phyloP scores from a whole-genome alignment of 1,284 basidiomycete genomes.

The Pseudozyma thailandica region DNA sequence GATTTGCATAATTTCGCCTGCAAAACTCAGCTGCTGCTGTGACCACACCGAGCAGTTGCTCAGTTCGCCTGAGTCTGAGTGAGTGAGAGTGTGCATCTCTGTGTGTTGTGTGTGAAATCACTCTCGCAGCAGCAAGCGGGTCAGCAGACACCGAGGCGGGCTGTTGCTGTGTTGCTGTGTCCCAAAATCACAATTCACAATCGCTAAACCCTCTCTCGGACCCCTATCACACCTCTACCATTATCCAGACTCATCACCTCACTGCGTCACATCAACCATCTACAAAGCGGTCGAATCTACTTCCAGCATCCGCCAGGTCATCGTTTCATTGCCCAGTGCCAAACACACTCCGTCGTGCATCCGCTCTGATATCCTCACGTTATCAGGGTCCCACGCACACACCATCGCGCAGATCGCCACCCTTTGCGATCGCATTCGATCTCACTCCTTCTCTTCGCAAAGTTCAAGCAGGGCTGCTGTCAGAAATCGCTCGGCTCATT shows the following conservation, averaged over 20 bases:
- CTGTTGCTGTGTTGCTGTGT: constrained; percentile 10
- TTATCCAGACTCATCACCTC: constrained; percentile 7
- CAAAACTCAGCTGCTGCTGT: constrained; percentile 18
- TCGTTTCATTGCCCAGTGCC: too few relatives aligned
- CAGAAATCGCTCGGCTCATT: neutral
- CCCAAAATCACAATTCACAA: neutral
- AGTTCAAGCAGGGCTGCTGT: too few relatives aligned
- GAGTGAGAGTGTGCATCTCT: neutral
- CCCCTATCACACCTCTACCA: constrained; percentile 28
- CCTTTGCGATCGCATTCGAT: too few relatives aligned
- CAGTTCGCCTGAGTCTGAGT: too few relatives aligned
- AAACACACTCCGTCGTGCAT: too few relatives aligned
- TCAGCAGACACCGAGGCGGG: constrained; percentile 13
- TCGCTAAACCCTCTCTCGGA: neutral
- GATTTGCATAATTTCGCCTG: constrained; percentile 12
- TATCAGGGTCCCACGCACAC: too few relatives aligned
- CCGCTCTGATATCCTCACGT: neutral
- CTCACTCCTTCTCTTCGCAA: too few relatives aligned
- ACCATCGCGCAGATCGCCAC: too few relatives aligned
- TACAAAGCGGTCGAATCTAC: too few relatives aligned
- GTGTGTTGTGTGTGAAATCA: constrained; percentile 9
- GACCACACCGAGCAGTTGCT: too few relatives aligned
- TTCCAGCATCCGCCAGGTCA: too few relatives aligned
- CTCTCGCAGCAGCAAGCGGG: constrained; percentile 2
- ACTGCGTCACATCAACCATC: too few relatives aligned